Base-by-base conservation (phyloP, 1,284 basidiomycete species). In the Trichosporon faecale region DNA sequence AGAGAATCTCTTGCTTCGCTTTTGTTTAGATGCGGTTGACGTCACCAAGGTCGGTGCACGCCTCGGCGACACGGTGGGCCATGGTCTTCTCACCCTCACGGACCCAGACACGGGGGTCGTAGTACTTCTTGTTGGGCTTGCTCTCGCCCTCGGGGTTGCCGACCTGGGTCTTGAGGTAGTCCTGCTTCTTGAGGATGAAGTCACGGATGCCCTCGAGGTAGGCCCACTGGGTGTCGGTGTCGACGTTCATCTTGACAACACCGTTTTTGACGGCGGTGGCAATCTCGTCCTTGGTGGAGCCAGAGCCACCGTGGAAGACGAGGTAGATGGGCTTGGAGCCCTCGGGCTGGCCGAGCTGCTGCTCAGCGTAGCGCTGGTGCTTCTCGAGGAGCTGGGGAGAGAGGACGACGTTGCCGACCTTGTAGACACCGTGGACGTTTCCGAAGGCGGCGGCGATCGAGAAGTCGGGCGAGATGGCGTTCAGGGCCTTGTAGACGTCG, bases 231-330 rank as follows among this genome's bases (percentile, higher is more conserved):
- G 79, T 79, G 88, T 89, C 89, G 74, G 93, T 95, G 84, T 95
- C 94, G 72, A 95, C 92, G 85, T 95, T 95, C 93, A 96, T 95
- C 88, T 98, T 98, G 80, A 97, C 91, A 66, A 96, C 96, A 83
- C 97, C 96, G 84, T 96, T 89, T 72, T 85, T 79, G 76, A 99
- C 96, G 69, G 96, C 96, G 65, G 91, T 94, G 79, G 87, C 87
- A 86, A 99, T 99, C 86, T 99, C 97, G 70, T 97, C 91, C 87
- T 96, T 95, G 78, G 91, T 91, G 46, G 96, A 98, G 70, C 97
- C 97, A 69, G 96, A 98, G 77, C 97, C 97, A 85, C 97, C 97
- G 87, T 99, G 97, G 94, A 99, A 99, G 85, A 99, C 97, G 73
- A 99, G 92, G 90, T 91, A 98, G 91, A 97, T 86, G 78, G 95